phyloP scores from a whole-genome alignment of 495 filamentous ascomycete genomes.

The Thermothielavioides terrestris region DNA sequence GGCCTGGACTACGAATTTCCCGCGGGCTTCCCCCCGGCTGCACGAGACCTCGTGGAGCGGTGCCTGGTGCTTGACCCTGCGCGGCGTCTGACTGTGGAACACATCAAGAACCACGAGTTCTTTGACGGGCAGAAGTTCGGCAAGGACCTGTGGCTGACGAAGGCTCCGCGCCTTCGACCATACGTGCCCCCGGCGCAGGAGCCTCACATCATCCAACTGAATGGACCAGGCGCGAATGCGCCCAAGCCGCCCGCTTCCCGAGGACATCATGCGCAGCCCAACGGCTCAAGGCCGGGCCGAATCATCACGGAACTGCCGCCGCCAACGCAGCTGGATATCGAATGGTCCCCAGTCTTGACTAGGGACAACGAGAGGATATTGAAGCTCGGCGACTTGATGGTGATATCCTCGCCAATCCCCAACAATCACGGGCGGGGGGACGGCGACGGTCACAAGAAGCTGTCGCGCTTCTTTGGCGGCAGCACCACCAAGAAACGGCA shows the following conservation, averaged over 20 bases:
- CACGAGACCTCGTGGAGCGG: conserved; percentile 85
- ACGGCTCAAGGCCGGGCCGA: conserved; percentile 57
- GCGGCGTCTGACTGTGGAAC: conserved; percentile 82
- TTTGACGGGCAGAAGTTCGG: conserved; percentile 90
- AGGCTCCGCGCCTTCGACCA: conserved; percentile 79
- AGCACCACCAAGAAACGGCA: conserved; percentile 87
- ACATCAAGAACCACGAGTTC: conserved; percentile 96
- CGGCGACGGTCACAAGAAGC: conserved; percentile 59
- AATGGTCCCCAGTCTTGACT: conserved; percentile 95
- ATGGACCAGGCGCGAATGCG: conserved; percentile 41
- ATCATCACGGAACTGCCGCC: conserved; percentile 94
- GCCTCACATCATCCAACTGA: conserved; percentile 68
- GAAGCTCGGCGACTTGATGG: conserved; percentile 83
- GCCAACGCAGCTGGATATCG: conserved; percentile 93
- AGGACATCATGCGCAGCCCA: conserved; percentile 24
- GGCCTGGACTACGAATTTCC: conserved; percentile 91
- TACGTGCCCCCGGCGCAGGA: conserved; percentile 76
- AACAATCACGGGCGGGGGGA: conserved; percentile 52
- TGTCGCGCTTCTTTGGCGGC: conserved; percentile 86
- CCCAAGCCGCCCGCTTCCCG: conserved; percentile 44
- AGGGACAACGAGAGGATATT: conserved; percentile 87
- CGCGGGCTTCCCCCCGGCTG: conserved; percentile 75
- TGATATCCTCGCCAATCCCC: conserved; percentile 68
- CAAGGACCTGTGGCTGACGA: conserved; percentile 77
- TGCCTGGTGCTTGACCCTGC: conserved; percentile 85